Evolutionary conservation across 1,284 basidiomycete species (phyloP).

Genomic region (Ganoderma resinaceum): DNA sequence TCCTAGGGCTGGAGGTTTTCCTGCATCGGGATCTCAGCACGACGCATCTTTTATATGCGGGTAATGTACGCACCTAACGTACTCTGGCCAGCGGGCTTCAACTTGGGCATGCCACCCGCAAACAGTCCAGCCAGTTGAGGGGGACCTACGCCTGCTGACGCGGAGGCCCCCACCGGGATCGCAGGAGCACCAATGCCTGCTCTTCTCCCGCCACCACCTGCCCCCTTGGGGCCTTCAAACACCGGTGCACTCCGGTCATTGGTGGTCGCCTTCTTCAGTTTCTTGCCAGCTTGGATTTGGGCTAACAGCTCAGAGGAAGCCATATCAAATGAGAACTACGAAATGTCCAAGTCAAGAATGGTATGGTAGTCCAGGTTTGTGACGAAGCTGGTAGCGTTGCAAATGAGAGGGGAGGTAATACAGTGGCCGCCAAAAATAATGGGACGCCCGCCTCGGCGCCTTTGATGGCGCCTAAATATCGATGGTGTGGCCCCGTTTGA

Average conservation of each 20-base stretch:
- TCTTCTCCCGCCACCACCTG: conserved; percentile 49
- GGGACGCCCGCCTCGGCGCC: too few species aligned
- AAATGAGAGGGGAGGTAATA: not conserved
- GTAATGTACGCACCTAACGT: conserved; percentile 55
- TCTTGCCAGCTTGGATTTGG: conserved; percentile 83
- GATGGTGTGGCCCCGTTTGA: too few species aligned
- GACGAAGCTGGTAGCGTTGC: not conserved
- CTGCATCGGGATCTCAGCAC: conserved; percentile 41
- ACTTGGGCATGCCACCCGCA: conserved; percentile 89
- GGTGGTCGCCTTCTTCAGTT: conserved; percentile 81
- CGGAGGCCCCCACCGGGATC: conserved; percentile 46
- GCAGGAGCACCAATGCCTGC: conserved; percentile 45
- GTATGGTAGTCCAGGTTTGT: conserved; percentile 1
- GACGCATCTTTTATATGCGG: conserved; percentile 14
- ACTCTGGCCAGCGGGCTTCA: conserved; percentile 77
- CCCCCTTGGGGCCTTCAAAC: conserved; percentile 60
- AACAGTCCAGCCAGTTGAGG: conserved; percentile 88
- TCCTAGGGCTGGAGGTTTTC: conserved; percentile 66
- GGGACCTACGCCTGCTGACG: conserved; percentile 61
- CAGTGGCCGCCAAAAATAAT: too few species aligned
- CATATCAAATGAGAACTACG: conserved; percentile 48
- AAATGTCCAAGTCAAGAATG: not conserved
- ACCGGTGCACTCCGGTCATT: conserved; percentile 82
- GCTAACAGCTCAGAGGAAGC: conserved; percentile 74
- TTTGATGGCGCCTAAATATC: too few species aligned